Evolutionary conservation across 495 filamentous ascomycete genomes (phyloP).

Genomic region (Trichoderma parareesei): DNA sequence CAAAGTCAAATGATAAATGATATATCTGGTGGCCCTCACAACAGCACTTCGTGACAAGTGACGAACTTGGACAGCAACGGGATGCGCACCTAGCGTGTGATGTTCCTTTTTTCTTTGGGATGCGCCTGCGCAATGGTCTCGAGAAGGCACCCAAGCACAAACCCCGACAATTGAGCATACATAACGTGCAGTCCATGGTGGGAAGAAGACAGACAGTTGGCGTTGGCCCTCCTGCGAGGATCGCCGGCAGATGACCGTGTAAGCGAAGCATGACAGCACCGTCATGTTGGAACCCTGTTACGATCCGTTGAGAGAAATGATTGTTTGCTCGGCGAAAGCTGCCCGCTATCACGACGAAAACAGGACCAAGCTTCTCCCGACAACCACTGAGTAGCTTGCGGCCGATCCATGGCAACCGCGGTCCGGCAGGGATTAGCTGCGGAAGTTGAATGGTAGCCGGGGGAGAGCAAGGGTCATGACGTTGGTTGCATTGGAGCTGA

Average conservation of each 20-base stretch:
- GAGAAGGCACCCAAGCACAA: background rate
- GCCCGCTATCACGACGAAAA: no score
- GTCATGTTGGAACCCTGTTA: no score
- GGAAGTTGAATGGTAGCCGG: background rate
- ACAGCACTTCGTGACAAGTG: background rate
- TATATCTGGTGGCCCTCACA: background rate
- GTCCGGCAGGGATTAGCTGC: background rate
- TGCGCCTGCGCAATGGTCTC: background rate
- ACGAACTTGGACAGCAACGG: background rate
- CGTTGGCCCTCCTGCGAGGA: no score
- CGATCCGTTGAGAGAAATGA: no score
- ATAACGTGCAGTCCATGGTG: no score
- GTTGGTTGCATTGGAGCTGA: background rate
- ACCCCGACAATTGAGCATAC: background rate
- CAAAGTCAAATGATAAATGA: background rate
- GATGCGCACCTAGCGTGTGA: background rate
- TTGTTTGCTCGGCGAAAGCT: no score
- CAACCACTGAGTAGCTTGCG: background rate
- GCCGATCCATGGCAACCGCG: background rate
- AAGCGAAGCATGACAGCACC: no score
- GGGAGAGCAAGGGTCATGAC: background rate
- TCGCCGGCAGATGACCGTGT: no score
- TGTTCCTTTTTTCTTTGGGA: background rate
- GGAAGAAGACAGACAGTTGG: no score
- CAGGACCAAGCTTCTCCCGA: no score